phyloP scores from a whole-genome alignment of 345 rosid genomes.

The Reutealis trisperma region DNA sequence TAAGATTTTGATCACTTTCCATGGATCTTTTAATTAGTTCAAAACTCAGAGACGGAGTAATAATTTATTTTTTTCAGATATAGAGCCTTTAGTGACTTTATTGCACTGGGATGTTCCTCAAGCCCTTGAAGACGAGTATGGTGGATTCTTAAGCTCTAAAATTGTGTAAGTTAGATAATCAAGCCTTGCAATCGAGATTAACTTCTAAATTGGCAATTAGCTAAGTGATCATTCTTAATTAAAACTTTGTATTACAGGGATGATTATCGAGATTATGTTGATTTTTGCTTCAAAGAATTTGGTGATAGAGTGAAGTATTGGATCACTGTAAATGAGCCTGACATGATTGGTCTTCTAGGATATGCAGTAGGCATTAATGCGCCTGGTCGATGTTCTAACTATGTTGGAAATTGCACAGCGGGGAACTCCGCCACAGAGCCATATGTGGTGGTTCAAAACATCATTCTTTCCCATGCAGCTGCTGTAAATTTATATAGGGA shows the following conservation, averaged over 20 bases:
- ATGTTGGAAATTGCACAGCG: background rate
- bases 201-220: no score
- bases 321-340: constrained; percentile 39
- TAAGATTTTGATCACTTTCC: no score
- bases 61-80: background rate
- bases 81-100: constrained; percentile 12
- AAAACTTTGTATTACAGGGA: constrained; percentile 22
- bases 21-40: no score
- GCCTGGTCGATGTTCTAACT: constrained; percentile 30
- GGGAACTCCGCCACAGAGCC: constrained; percentile 41
- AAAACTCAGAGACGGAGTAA: no score
- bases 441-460: constrained; percentile 29
- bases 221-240: background rate
- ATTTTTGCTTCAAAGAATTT: constrained; percentile 47
- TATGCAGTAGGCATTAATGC: constrained; percentile 26
- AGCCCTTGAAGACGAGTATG: constrained; percentile 18
- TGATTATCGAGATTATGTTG: constrained; percentile 43
- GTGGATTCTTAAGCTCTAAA: constrained; percentile 12
- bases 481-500: constrained; percentile 29
- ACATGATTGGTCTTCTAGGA: background rate
- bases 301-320: constrained; percentile 45
- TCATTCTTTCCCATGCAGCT: constrained; percentile 35
- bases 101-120: constrained; percentile 20
- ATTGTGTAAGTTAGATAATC: constrained; percentile 14
- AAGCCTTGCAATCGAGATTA: background rate